phyloP scores from a whole-genome alignment of 768 basidiomycete genomes.

The Piloderma croceum region DNA sequence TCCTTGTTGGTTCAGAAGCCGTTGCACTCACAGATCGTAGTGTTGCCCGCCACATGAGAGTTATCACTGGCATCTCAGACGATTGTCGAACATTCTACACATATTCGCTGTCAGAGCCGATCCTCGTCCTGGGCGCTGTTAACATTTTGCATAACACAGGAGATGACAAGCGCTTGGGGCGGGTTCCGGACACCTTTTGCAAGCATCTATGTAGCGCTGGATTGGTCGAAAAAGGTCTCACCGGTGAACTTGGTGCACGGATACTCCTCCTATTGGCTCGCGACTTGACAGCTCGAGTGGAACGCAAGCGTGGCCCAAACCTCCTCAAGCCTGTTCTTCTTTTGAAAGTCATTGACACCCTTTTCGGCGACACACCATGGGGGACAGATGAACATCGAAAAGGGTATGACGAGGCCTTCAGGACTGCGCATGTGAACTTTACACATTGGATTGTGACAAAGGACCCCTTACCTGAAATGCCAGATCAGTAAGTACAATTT shows the following conservation, averaged over 20 bases:
- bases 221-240: too few species aligned
- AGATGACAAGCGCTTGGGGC: slow-evolving; percentile 4
- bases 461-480: slow-evolving; percentile 9
- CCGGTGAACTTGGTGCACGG: too few species aligned
- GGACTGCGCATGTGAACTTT: slow-evolving; percentile 13
- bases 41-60: slow-evolving; percentile 15
- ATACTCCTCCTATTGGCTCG: too few species aligned
- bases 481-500: slow-evolving; percentile 6
- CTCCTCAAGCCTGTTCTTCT: too few species aligned
- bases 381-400: too few species aligned
- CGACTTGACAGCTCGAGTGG: too few species aligned
- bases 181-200: slow-evolving; percentile 13
- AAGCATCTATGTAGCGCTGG: slow-evolving; percentile 10
- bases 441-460: slow-evolving; percentile 18
- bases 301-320: too few species aligned
- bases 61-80: slow-evolving; percentile 11
- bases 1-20: slow-evolving; percentile 8
- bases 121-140: slow-evolving; percentile 12
- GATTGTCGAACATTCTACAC: slow-evolving; percentile 9
- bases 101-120: slow-evolving; percentile 11
- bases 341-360: too few species aligned
- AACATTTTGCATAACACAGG: slow-evolving; percentile 2
- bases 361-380: too few species aligned
- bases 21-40: slow-evolving; percentile 11
- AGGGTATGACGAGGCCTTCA: slow-evolving; percentile 8